Evolutionary conservation across 495 filamentous ascomycete genomes (phyloP).

Genomic region (Sphaerosporella brunnea): DNA sequence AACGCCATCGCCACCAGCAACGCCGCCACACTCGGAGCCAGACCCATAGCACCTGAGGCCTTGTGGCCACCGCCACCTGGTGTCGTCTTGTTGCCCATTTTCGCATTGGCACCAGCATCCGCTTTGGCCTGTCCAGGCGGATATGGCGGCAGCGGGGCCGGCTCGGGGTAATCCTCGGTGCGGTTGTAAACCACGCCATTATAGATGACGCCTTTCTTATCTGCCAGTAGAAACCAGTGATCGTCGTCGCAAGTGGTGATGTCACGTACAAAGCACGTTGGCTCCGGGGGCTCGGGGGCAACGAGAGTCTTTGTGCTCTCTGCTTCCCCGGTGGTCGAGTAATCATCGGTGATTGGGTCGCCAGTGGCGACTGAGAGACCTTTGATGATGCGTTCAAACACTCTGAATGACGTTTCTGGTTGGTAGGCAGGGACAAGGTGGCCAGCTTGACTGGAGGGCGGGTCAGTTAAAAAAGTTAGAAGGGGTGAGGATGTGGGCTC

Average conservation of each 20-base stretch:
- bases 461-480: too few species aligned
- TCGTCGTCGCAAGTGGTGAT: conserved; percentile 38
- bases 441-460: conserved; percentile 34
- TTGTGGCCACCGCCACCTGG: too few species aligned
- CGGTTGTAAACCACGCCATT: conserved; percentile 38
- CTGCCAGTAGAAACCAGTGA: conserved; percentile 9
- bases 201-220: conserved; percentile 29
- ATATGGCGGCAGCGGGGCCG: conserved; percentile 2
- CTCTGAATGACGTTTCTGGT: conserved; percentile 40
- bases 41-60: background rate
- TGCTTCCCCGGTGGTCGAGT: conserved; percentile 36
- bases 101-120: too few species aligned
- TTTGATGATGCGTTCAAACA: conserved; percentile 41
- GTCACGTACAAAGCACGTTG: conserved; percentile 41
- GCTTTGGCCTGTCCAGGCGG: background rate
- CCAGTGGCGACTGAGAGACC: conserved; percentile 47
- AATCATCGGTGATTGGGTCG: conserved; percentile 23
- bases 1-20: background rate
- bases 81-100: too few species aligned
- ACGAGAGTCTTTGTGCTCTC: conserved; percentile 33
- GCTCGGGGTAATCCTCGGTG: conserved; percentile 27
- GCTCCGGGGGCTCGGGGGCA: conserved; percentile 29
- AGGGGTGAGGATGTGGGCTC: too few species aligned
- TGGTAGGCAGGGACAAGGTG: conserved; percentile 58
- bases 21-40: background rate